These are phyloP conservation scores for Haberlea rhodopensis DNA, from an alignment of 257 asterid species.

Conservation along the genomic window DNA sequence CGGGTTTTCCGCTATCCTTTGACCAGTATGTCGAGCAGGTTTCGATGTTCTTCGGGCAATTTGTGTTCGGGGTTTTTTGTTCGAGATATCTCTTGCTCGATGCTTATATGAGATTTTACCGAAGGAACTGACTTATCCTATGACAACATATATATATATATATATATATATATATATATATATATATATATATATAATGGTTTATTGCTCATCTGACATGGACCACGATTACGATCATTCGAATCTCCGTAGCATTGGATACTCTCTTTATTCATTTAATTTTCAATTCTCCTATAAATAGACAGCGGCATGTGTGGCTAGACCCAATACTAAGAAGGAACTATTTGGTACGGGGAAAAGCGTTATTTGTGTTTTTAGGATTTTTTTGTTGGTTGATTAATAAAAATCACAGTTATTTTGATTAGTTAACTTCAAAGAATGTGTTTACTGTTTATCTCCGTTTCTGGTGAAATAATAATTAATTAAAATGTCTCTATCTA, in stretches of 20 bases:
- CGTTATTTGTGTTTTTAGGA: slow-evolving; percentile 30
- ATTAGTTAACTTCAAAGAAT: background rate
- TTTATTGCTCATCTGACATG: too few relatives aligned
- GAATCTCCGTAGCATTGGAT: slow-evolving; percentile 55
- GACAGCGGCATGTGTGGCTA: slow-evolving; percentile 43
- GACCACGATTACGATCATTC: too few relatives aligned
- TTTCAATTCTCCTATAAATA: background rate
- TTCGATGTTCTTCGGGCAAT: too few relatives aligned
- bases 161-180: too few relatives aligned
- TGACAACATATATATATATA: too few relatives aligned
- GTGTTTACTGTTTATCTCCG: background rate
- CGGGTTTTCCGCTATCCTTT: too few relatives aligned
- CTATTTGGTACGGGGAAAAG: slow-evolving; percentile 33
- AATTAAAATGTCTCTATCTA: background rate
- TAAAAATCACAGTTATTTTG: background rate
- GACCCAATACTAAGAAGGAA: slow-evolving; percentile 36
- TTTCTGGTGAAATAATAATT: background rate
- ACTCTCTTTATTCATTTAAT: slow-evolving; percentile 12
- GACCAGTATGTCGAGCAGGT: too few relatives aligned
- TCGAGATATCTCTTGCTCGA: too few relatives aligned
- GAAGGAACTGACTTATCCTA: too few relatives aligned
- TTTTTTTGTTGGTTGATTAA: background rate
- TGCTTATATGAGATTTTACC: too few relatives aligned
- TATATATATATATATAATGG: too few relatives aligned
- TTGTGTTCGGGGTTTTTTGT: too few relatives aligned